phyloP scores from a whole-genome alignment of 768 basidiomycete species.

The Leccinum broughii region DNA sequence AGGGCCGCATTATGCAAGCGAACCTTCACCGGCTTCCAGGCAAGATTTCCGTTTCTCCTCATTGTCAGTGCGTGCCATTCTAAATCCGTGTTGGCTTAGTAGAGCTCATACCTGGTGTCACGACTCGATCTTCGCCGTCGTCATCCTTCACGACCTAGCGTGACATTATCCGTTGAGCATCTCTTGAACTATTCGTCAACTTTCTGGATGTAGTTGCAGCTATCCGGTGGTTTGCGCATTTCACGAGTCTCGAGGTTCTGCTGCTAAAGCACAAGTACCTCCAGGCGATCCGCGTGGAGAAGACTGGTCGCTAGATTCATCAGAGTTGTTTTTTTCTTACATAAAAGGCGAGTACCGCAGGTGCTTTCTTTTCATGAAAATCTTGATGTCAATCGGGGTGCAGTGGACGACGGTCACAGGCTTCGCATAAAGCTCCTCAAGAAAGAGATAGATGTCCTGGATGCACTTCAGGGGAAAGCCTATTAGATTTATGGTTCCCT shows the following conservation, averaged over 20 bases:
- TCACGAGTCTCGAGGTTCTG: too few relatives aligned
- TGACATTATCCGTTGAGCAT: too few relatives aligned
- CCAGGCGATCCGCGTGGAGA: slow-evolving; percentile 35
- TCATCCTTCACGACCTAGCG: too few relatives aligned
- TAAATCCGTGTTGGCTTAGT: too few relatives aligned
- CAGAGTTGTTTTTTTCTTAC: slow-evolving; percentile 30
- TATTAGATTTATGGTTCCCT: slow-evolving; percentile 18
- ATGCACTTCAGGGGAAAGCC: slow-evolving; percentile 22
- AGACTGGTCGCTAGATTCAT: slow-evolving; percentile 33
- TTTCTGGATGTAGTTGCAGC: too few relatives aligned
- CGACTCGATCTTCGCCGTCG: too few relatives aligned
- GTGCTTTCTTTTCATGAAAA: neutral
- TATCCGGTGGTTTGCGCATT: neutral
- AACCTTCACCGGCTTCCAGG: too few relatives aligned
- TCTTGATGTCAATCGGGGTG: neutral
- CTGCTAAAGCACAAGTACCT: slow-evolving; percentile 18
- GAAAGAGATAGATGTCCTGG: slow-evolving; percentile 27
- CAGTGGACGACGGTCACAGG: slow-evolving; percentile 34
- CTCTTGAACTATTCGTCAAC: neutral
- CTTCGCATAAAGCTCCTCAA: slow-evolving; percentile 30
- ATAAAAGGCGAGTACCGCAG: slow-evolving; percentile 22
- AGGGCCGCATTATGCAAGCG: too few relatives aligned
- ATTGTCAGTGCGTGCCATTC: too few relatives aligned
- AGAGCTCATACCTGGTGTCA: too few relatives aligned
- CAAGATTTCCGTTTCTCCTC: too few relatives aligned